Percentiles rank a stretch among this genome's conserved stretches.
These are phyloP conservation scores for Amylostereum areolatum DNA, from an alignment of 1,284 basidiomycete genomes.

Conservation along the genomic window DNA sequence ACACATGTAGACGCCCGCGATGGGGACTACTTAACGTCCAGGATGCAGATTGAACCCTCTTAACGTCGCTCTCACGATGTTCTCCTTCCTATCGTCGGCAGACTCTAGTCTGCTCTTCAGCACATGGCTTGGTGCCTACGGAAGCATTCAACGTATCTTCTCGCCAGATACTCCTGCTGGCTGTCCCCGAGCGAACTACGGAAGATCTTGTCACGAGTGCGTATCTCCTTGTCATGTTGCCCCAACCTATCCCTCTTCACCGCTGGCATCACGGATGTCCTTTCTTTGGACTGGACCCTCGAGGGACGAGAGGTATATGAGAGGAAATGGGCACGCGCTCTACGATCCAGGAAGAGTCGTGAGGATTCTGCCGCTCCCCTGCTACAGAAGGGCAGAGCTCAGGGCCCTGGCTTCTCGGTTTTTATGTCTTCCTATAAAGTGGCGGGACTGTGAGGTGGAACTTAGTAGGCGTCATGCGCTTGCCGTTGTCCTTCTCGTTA, in stretches of 20 bases:
- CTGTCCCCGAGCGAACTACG: neutral
- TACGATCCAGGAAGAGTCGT: no score
- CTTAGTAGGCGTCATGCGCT: neutral
- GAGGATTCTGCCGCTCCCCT: no score
- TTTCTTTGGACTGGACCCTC: neutral
- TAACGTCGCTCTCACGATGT: no score
- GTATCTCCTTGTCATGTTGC: neutral
- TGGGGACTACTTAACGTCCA: no score
- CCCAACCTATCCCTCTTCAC: neutral
- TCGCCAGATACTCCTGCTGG: neutral
- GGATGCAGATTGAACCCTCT: no score
- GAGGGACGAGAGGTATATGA: neutral
- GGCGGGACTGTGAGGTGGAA: neutral
- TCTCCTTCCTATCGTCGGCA: neutral
- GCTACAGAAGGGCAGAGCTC: neutral
- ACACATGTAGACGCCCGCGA: no score
- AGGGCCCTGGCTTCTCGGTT: neutral
- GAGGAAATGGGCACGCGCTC: no score
- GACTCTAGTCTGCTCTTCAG: neutral
- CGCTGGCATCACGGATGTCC: neutral
- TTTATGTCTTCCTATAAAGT: neutral
- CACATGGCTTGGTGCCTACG: neutral
- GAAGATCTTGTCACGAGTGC: neutral
- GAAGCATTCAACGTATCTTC: neutral
- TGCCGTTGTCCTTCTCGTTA: neutral